Evolutionary conservation across 306 rosid species (phyloP).

Genomic region (Abrus pulchellus): DNA sequence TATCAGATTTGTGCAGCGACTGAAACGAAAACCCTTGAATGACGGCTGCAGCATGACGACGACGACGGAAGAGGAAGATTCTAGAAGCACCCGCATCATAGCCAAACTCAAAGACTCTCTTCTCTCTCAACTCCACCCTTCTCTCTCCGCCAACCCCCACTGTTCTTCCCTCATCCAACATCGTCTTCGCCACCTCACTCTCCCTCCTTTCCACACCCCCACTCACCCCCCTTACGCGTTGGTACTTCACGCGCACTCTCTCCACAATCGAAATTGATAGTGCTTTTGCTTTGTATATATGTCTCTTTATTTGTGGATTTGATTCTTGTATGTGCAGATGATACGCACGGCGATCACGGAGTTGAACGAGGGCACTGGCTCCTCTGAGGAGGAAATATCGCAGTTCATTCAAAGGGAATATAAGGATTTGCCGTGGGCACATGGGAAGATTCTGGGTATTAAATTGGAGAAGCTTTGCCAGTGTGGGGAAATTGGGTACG

Average conservation of each 20-base stretch:
- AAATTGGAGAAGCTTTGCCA: slow-evolving; percentile 39
- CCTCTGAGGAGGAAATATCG: slow-evolving; percentile 44
- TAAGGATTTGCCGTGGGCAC: slow-evolving; percentile 48
- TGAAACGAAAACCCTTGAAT: too few relatives aligned
- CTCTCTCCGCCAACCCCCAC: neutral
- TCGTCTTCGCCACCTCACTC: neutral
- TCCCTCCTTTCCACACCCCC: slow-evolving; percentile 29
- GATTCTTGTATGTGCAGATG: slow-evolving; percentile 34
- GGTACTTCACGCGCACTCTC: neutral
- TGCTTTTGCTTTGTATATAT: neutral
- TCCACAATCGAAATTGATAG: neutral
- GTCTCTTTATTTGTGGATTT: neutral
- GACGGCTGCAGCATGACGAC: too few relatives aligned
- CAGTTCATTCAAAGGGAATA: slow-evolving; percentile 15
- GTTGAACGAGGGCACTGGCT: slow-evolving; percentile 40
- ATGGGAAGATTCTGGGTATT: slow-evolving; percentile 38
- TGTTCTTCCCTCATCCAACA: neutral
- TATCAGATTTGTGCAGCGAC: too few relatives aligned
- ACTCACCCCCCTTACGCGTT: slow-evolving; percentile 42
- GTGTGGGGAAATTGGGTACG: slow-evolving; percentile 27
- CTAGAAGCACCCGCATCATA: too few relatives aligned
- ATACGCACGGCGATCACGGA: slow-evolving; percentile 36
- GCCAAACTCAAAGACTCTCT: too few relatives aligned
- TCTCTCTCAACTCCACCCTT: neutral
- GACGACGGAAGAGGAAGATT: too few relatives aligned